Conservation (phyloP, 768 basidiomycete species). For the Rhodocollybia butyracea region DNA sequence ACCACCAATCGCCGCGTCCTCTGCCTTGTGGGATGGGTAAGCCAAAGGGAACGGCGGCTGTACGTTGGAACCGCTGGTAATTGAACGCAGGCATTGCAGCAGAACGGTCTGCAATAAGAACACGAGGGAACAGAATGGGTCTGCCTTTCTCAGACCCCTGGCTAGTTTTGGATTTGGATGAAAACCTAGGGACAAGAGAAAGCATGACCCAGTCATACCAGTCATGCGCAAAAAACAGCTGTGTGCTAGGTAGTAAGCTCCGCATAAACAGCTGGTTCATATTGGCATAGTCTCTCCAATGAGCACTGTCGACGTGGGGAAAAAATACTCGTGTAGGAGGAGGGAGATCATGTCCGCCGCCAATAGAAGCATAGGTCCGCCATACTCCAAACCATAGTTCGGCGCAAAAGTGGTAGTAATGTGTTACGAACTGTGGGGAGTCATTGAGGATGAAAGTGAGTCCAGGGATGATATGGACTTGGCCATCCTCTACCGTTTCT, state of each 20-base stretch:
- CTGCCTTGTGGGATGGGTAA: constrained; percentile 36
- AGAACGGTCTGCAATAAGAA: constrained; percentile 82
- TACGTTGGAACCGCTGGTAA: constrained; percentile 70
- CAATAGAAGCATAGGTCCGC: constrained; percentile 81
- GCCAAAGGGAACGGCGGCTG: constrained; percentile 69
- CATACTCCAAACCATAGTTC: constrained; percentile 92
- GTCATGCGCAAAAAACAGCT: constrained; percentile 79
- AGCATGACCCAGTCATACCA: constrained; percentile 67
- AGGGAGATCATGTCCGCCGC: constrained; percentile 69
- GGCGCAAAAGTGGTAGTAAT: constrained; percentile 93
- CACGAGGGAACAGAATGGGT: constrained; percentile 81
- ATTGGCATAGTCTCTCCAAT: constrained; percentile 9
- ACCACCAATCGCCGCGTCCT: constrained; percentile 84
- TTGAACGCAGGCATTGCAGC: constrained; percentile 74
- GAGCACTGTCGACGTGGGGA: constrained; percentile 23
- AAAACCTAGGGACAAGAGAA: not conserved
- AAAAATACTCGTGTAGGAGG: constrained; percentile 75
- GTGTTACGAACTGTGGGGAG: constrained; percentile 82
- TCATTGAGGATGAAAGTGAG: constrained; percentile 61
- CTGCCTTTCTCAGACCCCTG: constrained; percentile 45
- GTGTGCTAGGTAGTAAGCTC: constrained; percentile 74
- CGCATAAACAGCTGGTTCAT: constrained; percentile 68
- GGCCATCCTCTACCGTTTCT: constrained; percentile 18
- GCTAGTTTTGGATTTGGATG: not conserved
- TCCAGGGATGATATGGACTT: constrained; percentile 77